Evolutionary conservation across 352 stramenopile species (phyloP), one percentile per base, ranked within the genome.

Genomic region (Phytophthora colocasiae): DNA sequence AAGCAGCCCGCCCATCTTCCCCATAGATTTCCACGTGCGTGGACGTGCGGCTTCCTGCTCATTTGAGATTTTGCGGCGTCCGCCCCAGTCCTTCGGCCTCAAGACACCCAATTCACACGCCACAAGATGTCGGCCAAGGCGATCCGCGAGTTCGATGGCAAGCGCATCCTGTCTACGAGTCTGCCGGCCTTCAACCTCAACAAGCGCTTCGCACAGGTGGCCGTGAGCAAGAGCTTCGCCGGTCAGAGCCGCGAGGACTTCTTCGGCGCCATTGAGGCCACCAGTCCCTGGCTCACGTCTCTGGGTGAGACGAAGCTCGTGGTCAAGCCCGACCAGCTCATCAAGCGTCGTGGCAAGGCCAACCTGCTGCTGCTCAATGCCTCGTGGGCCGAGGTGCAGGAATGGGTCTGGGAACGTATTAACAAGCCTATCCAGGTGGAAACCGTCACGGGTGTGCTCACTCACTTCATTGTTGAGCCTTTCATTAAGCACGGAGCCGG

Each of bases 401-500:
- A 92, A 34, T 99, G 96, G 96, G 94, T 99, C 66, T 89, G 83
- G 69, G 87, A 96, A 69, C 92, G 96, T 50, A 97, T 98, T 73
- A 95, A 96, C 77, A 91, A 95, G 59, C 91, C 94, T 54, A 90
- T 98, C 54, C 76, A 97, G 63, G 89, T 98, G 12, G 94, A 98
- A 64, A 71, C 71, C 19, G 92, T 98, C 45, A 88, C 84, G 22
- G 97, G 97, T 44, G 81, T 97, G 47, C 83, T 99, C 34, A 96
- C 98, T 69, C 93, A 97, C 64, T 99, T 99, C 74, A 98, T 99
- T 57, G 91, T 99, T 22, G 97, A 99, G 79, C 95, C 96, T n/a
- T 99, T 99, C 66, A 61, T 99, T 46, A 91, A 95, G 48, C 97
- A 99, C 83, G 75, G 78, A 17, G 83, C 87, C 48, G 71, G 74